These are phyloP conservation scores for Daldinia vernicosa DNA, from an alignment of 495 filamentous ascomycete species.

Conservation along the genomic window DNA sequence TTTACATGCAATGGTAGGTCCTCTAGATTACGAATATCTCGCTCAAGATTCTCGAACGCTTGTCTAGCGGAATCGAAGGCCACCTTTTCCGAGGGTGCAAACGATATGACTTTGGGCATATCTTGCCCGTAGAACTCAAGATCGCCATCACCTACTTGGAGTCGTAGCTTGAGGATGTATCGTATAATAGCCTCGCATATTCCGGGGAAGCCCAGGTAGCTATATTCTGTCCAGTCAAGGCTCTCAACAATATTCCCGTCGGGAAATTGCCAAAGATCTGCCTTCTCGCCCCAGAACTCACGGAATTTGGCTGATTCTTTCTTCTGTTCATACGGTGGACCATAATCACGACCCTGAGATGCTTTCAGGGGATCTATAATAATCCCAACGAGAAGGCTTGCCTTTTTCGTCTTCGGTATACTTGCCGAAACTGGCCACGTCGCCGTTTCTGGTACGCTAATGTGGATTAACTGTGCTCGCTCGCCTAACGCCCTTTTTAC, in stretches of 20 bases:
- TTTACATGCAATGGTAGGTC: conserved; percentile 82
- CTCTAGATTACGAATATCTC: conserved; percentile 76
- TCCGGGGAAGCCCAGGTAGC: conserved; percentile 57
- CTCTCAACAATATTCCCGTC: conserved; percentile 79
- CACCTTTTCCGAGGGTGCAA: conserved; percentile 52
- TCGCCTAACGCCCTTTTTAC: conserved; percentile 77
- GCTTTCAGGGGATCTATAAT: conserved; percentile 75
- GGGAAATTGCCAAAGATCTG: conserved; percentile 78
- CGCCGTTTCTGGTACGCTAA: conserved; percentile 53
- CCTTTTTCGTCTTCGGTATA: conserved; percentile 35
- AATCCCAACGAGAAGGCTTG: conserved; percentile 68
- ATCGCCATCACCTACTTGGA: conserved; percentile 58
- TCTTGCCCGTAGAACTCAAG: conserved; percentile 69
- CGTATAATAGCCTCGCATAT: conserved; percentile 82
- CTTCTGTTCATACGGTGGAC: conserved; percentile 82
- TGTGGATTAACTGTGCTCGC: conserved; percentile 71
- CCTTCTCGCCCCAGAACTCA: conserved; percentile 79
- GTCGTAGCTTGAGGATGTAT: conserved; percentile 74
- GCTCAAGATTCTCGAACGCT: conserved; percentile 75
- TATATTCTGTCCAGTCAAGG: conserved; percentile 79
- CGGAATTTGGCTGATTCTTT: conserved; percentile 71
- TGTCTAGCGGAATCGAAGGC: conserved; percentile 63
- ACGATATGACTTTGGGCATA: conserved; percentile 64
- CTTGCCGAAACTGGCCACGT: conserved; percentile 55
- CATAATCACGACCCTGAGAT: conserved; percentile 80